phyloP scores from a whole-genome alignment of 2,329 filamentous ascomycete genomes.

The Cytospora mali region DNA sequence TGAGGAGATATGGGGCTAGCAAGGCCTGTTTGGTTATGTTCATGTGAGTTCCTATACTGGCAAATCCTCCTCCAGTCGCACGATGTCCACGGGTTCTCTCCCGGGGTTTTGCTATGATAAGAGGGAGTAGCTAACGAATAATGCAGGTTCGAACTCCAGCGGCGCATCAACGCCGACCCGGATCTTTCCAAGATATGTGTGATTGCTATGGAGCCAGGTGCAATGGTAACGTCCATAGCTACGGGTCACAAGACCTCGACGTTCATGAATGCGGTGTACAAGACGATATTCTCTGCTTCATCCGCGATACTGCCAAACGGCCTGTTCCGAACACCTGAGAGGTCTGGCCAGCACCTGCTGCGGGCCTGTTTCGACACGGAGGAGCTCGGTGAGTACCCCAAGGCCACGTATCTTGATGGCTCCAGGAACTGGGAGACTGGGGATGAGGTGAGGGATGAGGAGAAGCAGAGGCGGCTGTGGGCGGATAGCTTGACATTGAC shows the following conservation, averaged over 20 bases:
- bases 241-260: constrained; percentile 24
- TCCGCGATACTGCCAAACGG: constrained; percentile 14
- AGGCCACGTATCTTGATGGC: constrained; percentile 14
- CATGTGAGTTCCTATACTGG: constrained; percentile 31
- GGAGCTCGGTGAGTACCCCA: constrained; percentile 17
- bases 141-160: constrained; percentile 35
- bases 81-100: too few relatives aligned
- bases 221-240: constrained; percentile 35
- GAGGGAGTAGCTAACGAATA: neutral
- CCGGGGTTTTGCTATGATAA: too few relatives aligned
- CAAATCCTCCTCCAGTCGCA: neutral
- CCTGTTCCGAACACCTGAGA: constrained; percentile 10
- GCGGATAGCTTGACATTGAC: constrained; percentile 19
- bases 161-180: constrained; percentile 35
- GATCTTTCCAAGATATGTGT: constrained; percentile 35
- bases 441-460: constrained; percentile 11
- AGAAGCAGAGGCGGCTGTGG: constrained; percentile 17
- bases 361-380: constrained; percentile 16
- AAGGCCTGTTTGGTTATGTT: constrained; percentile 40
- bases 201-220: constrained; percentile 40
- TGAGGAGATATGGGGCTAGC: constrained; percentile 38
- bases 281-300: constrained; percentile 13
- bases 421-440: constrained; percentile 7
- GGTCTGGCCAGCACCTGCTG: constrained; percentile 17
- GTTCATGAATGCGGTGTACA: neutral